phyloP scores from a whole-genome alignment of 2,329 filamentous ascomycete genomes.

The Colletotrichum phormii region DNA sequence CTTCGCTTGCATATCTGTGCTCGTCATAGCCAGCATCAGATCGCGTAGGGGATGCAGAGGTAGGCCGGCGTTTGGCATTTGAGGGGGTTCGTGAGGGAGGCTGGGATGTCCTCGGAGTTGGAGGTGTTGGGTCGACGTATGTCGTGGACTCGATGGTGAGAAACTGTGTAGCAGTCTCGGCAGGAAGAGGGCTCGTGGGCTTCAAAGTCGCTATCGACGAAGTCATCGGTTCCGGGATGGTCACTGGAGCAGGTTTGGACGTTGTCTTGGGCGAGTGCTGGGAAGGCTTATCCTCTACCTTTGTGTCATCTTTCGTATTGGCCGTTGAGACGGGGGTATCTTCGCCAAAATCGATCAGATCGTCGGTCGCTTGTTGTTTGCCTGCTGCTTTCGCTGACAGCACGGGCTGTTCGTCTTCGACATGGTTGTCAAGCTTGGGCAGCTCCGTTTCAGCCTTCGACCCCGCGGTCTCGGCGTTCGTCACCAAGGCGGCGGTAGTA shows the following conservation, averaged over 20 bases:
- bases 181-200: conserved; percentile 53
- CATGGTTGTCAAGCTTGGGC: conserved; percentile 9
- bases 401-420: background rate
- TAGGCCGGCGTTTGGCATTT: conserved; percentile 59
- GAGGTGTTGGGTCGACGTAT: conserved; percentile 70
- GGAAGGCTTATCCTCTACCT: background rate
- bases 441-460: conserved; percentile 33
- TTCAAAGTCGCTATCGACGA: conserved; percentile 63
- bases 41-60: conserved; percentile 63
- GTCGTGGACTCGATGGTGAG: conserved; percentile 59
- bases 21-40: conserved; percentile 70
- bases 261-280: conserved; percentile 13
- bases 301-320: background rate
- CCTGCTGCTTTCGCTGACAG: conserved; percentile 28
- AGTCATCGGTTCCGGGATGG: conserved; percentile 49
- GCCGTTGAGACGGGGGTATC: background rate
- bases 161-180: conserved; percentile 53
- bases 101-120: conserved; percentile 65
- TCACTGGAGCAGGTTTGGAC: background rate
- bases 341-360: conserved; percentile 37
- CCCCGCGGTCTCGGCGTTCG: conserved; percentile 35
- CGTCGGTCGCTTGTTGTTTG: conserved; percentile 30
- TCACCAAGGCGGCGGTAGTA: conserved; percentile 37
- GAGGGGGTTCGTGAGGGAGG: conserved; percentile 71
- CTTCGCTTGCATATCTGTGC: conserved; percentile 67